Conservation (phyloP, 176 grass and related monocot species). For the Metroxylon sagu region DNA sequence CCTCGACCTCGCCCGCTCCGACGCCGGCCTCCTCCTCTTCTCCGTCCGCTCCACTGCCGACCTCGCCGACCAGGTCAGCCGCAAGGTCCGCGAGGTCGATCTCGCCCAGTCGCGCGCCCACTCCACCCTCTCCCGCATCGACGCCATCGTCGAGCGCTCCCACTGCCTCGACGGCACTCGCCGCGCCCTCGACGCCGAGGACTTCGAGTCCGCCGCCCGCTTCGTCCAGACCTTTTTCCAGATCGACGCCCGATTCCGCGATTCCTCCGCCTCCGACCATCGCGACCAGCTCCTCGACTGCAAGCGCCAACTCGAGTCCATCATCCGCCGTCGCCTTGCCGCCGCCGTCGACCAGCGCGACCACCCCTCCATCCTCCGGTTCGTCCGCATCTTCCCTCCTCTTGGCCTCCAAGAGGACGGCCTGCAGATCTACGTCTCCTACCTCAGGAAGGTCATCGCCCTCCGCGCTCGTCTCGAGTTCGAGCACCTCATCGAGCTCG, state of each 20-base stretch:
- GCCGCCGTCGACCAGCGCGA: slow-evolving; percentile 63
- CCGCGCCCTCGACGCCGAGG: slow-evolving; percentile 50
- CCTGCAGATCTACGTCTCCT: slow-evolving; percentile 73
- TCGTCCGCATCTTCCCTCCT: slow-evolving; percentile 66
- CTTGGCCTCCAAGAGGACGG: slow-evolving; percentile 66
- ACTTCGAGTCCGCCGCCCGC: slow-evolving; percentile 49
- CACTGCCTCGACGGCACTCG: slow-evolving; percentile 61
- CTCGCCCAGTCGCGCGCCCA: slow-evolving; percentile 53
- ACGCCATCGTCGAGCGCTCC: slow-evolving; percentile 59
- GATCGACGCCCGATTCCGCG: slow-evolving; percentile 60
- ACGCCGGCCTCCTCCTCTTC: slow-evolving; percentile 46
- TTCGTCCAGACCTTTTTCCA: slow-evolving; percentile 6
- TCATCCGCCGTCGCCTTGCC: slow-evolving; percentile 50
- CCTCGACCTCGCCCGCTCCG: slow-evolving; percentile 66
- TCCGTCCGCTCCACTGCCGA: slow-evolving; percentile 51
- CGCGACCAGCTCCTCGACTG: slow-evolving; percentile 68
- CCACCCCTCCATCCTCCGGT: slow-evolving; percentile 59
- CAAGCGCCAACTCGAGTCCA: slow-evolving; percentile 58
- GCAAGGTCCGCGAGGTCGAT: slow-evolving; percentile 71
- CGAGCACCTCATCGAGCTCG: slow-evolving; percentile 60
- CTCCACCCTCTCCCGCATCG: slow-evolving; percentile 44
- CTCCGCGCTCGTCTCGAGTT: slow-evolving; percentile 60
- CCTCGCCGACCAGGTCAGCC: slow-evolving; percentile 56
- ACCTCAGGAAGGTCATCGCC: slow-evolving; percentile 80
- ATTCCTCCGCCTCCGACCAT: slow-evolving; percentile 33